Conservation (phyloP, 352 stramenopile species). For the Phytophthora megakarya region DNA sequence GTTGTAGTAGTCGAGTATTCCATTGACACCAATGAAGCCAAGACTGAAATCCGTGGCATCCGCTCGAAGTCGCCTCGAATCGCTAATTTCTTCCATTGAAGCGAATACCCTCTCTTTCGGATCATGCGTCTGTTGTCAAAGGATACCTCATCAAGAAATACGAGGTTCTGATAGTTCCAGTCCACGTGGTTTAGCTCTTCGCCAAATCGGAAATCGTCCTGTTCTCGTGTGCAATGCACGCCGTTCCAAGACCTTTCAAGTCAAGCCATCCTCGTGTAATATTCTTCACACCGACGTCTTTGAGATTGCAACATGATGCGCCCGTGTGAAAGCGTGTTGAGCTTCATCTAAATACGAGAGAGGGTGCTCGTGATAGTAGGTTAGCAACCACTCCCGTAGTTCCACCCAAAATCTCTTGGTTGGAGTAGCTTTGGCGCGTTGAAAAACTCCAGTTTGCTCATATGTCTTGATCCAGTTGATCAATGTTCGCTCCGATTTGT, state of each 20-base stretch:
- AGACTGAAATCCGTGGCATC: slow-evolving; percentile 33
- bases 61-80: slow-evolving; percentile 33
- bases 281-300: slow-evolving; percentile 3
- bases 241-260: too few species aligned
- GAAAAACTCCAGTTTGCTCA: slow-evolving; percentile 20
- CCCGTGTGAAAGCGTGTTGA: too few species aligned
- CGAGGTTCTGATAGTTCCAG: slow-evolving; percentile 21
- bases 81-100: slow-evolving; percentile 26
- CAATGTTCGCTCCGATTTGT: slow-evolving; percentile 31
- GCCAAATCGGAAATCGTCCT: background rate
- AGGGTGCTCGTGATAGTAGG: too few species aligned
- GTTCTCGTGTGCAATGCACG: too few species aligned
- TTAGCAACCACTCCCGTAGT: too few species aligned
- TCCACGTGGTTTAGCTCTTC: slow-evolving; percentile 26
- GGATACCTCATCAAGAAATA: slow-evolving; percentile 40
- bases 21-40: slow-evolving; percentile 27
- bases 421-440: slow-evolving; percentile 12
- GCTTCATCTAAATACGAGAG: too few species aligned
- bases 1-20: slow-evolving; percentile 36
- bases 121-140: slow-evolving; percentile 45
- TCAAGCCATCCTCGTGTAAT: too few species aligned
- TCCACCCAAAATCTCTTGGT: too few species aligned
- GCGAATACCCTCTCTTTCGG: slow-evolving; percentile 27
- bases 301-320: too few species aligned
- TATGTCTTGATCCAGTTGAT: slow-evolving; percentile 33